These are phyloP conservation scores for Saccharomycopsis sp. DNA, from an alignment of 805 yeast genomes.

Conservation along the genomic window DNA sequence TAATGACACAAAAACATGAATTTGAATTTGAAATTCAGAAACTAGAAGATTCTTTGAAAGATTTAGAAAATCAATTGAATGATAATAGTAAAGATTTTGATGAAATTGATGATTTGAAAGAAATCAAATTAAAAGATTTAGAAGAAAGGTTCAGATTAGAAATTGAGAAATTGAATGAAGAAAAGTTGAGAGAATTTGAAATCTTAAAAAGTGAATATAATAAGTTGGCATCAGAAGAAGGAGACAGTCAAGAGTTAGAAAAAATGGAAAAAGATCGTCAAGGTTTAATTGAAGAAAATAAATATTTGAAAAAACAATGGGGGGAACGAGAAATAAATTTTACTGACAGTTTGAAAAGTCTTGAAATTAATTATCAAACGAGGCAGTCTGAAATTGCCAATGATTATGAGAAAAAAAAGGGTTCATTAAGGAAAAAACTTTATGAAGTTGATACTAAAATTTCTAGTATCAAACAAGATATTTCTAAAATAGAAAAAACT, in stretches of 20 bases:
- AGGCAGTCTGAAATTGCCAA: neutral
- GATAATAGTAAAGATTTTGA: no score
- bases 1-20: slow-evolving; percentile 30
- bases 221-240: no score
- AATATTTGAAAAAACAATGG: neutral
- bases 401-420: slow-evolving; percentile 23
- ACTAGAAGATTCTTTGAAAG: slow-evolving; percentile 22
- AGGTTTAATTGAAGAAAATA: neutral
- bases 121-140: no score
- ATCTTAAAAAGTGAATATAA: no score
- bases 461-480: neutral
- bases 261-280: slow-evolving; percentile 21
- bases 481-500: slow-evolving; percentile 3
- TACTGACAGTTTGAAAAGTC: neutral
- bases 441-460: slow-evolving; percentile 21
- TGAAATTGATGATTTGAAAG: no score
- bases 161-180: no score
- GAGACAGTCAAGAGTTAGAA: no score
- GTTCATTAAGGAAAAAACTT: slow-evolving; percentile 22
- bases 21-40: slow-evolving; percentile 29
- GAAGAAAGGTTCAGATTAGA: no score
- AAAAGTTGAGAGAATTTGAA: no score
- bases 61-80: slow-evolving; percentile 18
- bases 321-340: slow-evolving; percentile 17
- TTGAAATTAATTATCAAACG: neutral